phyloP scores from a whole-genome alignment of 495 filamentous ascomycete genomes.

The Jackrogersella multiformis region DNA sequence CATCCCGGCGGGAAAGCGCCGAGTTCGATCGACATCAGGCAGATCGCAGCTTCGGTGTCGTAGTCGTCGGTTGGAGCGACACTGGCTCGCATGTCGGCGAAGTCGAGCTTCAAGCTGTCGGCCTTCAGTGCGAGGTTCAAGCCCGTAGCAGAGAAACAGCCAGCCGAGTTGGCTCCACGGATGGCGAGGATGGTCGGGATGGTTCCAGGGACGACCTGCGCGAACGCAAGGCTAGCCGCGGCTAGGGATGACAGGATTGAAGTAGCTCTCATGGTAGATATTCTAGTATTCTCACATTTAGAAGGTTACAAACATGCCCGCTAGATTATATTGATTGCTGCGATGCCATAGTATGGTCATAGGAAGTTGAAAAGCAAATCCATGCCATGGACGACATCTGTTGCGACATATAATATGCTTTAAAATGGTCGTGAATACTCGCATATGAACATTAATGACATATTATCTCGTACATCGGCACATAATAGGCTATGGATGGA shows the following conservation, averaged over 20 bases:
- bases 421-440: neutral
- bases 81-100: slow-evolving; percentile 38
- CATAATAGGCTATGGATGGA: slow-evolving; percentile 19
- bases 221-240: slow-evolving; percentile 8
- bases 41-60: slow-evolving; percentile 38
- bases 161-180: slow-evolving; percentile 32
- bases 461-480: slow-evolving; percentile 5
- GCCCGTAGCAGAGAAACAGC: slow-evolving; percentile 36
- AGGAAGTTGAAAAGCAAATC: neutral
- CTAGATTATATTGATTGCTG: no score
- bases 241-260: slow-evolving; percentile 13
- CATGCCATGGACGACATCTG: neutral
- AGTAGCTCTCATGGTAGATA: slow-evolving; percentile 6
- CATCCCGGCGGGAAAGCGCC: slow-evolving; percentile 34
- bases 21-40: slow-evolving; percentile 32
- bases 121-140: slow-evolving; percentile 13
- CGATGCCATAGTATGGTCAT: neutral
- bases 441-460: neutral
- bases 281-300: neutral
- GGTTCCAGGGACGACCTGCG: slow-evolving; percentile 19
- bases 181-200: slow-evolving; percentile 36
- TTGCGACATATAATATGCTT: no score
- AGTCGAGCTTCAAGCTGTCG: slow-evolving; percentile 24
- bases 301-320: no score
- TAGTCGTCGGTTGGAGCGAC: slow-evolving; percentile 22